Evolutionary conservation across 2,329 filamentous ascomycete species (phyloP).

Genomic region (Trichoderma sp.): DNA sequence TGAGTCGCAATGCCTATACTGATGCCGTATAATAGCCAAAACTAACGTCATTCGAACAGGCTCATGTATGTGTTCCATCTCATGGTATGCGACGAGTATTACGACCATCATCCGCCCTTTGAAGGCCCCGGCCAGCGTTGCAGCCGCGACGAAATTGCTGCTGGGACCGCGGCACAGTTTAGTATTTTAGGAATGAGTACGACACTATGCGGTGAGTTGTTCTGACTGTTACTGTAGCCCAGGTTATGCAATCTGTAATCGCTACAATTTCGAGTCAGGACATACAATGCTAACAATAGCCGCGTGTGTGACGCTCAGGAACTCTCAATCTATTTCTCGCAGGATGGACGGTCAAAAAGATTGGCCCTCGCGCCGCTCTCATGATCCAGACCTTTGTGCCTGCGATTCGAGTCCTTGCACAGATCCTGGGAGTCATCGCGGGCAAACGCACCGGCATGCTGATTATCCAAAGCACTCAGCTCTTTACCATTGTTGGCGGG

Average conservation of each 20-base stretch:
- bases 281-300: too few species aligned
- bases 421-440: slow-evolving; percentile 64
- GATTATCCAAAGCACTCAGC: slow-evolving; percentile 67
- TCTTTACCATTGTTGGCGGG: slow-evolving; percentile 68
- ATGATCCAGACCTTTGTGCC: slow-evolving; percentile 65
- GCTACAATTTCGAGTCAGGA: too few species aligned
- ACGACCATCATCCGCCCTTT: slow-evolving; percentile 57
- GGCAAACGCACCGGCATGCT: slow-evolving; percentile 65
- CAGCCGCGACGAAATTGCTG: slow-evolving; percentile 61
- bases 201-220: slow-evolving; percentile 59
- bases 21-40: not conserved
- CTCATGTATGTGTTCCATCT: slow-evolving; percentile 67
- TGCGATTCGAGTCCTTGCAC: slow-evolving; percentile 62
- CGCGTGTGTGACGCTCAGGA: slow-evolving; percentile 26
- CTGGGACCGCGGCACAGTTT: slow-evolving; percentile 63
- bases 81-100: slow-evolving; percentile 73
- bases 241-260: too few species aligned
- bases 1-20: slow-evolving; percentile 32
- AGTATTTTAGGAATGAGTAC: slow-evolving; percentile 68
- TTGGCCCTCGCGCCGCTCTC: slow-evolving; percentile 64
- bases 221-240: too few species aligned
- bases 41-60: slow-evolving; percentile 32
- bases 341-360: slow-evolving; percentile 65
- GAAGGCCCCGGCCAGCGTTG: slow-evolving; percentile 56
- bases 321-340: slow-evolving; percentile 68